Conservation (phyloP, 1,284 basidiomycete species). For the Volvariella surrecta region DNA sequence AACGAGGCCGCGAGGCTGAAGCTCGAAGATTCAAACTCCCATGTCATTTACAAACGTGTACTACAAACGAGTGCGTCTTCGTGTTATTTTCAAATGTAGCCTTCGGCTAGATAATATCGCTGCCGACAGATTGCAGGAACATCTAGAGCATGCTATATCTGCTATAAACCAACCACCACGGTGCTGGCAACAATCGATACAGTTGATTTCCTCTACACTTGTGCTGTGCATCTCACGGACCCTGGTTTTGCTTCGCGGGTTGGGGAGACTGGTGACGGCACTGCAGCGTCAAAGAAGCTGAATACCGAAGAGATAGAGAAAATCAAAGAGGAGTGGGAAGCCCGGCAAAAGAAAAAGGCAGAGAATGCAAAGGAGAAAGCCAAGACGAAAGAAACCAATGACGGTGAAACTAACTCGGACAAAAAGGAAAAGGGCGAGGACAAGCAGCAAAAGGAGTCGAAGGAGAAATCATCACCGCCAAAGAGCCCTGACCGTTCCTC, state of each 20-base stretch:
- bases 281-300: constrained; percentile 32
- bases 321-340: constrained; percentile 74
- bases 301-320: constrained; percentile 64
- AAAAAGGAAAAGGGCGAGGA: constrained; percentile 19
- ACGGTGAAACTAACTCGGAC: constrained; percentile 23
- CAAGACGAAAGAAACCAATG: constrained; percentile 29
- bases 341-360: constrained; percentile 52
- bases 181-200: constrained; percentile 70
- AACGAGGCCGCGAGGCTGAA: too few species aligned
- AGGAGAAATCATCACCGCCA: constrained; percentile 15
- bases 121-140: constrained; percentile 52
- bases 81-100: background rate
- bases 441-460: constrained; percentile 20
- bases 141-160: constrained; percentile 61
- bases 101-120: constrained; percentile 7
- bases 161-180: constrained; percentile 63
- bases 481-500: constrained; percentile 17
- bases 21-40: constrained; percentile 4
- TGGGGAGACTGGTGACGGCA: constrained; percentile 32
- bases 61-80: constrained; percentile 64
- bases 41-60: constrained; percentile 74
- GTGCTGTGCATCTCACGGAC: constrained; percentile 61
- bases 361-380: constrained; percentile 42
- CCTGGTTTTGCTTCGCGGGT: constrained; percentile 58
- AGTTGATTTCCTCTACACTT: constrained; percentile 70